phyloP scores from a whole-genome alignment of 441 rosid genomes.

The Manihot esculenta region DNA sequence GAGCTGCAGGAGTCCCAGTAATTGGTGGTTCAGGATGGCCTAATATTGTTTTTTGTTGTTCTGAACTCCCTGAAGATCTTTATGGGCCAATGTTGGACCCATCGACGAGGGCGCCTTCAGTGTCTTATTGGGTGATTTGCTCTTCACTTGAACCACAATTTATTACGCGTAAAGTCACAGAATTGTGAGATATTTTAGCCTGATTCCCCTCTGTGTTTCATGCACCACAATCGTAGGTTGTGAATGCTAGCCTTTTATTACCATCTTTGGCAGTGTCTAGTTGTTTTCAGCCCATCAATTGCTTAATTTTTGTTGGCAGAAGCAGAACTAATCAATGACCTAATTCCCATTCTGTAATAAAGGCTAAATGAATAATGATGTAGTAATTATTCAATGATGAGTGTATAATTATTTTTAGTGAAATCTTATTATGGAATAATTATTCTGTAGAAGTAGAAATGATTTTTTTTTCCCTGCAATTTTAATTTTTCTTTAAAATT shows the following conservation, averaged over 20 bases:
- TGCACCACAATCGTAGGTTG: not conserved
- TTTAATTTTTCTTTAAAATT: too few species aligned
- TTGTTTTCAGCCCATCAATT: not conserved
- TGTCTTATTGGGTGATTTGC: constrained; percentile 10
- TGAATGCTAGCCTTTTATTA: not conserved
- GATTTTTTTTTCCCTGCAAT: too few species aligned
- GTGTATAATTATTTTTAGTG: too few species aligned
- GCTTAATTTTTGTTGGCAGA: not conserved
- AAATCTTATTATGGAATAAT: too few species aligned
- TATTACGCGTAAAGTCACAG: not conserved
- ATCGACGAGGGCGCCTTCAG: not conserved
- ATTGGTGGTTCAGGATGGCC: constrained; percentile 8
- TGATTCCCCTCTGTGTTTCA: not conserved
- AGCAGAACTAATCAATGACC: not conserved
- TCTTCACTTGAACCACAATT: not conserved
- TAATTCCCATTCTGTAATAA: too few species aligned
- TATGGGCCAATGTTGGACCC: not conserved
- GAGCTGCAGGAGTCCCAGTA: not conserved
- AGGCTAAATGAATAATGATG: too few species aligned
- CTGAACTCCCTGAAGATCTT: constrained; percentile 1
- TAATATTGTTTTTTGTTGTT: not conserved
- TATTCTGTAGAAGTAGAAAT: too few species aligned
- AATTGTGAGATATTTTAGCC: constrained; percentile 1
- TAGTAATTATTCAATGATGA: too few species aligned
- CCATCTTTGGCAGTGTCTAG: not conserved